These are phyloP conservation scores for Candida piceae DNA, from an alignment of 805 yeast genomes.

Conservation along the genomic window DNA sequence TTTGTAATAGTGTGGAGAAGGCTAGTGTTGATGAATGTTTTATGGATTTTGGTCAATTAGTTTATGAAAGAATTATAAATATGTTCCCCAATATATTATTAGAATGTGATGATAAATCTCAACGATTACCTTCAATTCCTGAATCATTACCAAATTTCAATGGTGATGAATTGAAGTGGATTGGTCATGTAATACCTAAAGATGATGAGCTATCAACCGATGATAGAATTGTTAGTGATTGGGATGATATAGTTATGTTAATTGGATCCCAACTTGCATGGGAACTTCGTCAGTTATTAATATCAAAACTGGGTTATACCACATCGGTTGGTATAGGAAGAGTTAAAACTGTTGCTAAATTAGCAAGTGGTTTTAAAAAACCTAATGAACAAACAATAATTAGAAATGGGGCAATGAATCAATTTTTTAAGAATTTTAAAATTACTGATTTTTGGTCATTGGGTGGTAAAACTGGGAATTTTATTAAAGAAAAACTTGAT, in stretches of 20 bases:
- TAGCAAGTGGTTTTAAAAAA: conserved; percentile 80
- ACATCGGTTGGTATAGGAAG: conserved; percentile 86
- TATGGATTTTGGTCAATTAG: conserved; percentile 70
- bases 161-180: conserved; percentile 25
- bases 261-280: conserved; percentile 60
- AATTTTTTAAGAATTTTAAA: conserved; percentile 57
- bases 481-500: background rate
- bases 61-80: conserved; percentile 39
- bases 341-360: conserved; percentile 73
- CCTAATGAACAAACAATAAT: conserved; percentile 85
- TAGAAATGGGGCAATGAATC: conserved; percentile 38
- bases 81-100: conserved; percentile 45
- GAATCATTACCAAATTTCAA: conserved; percentile 29
- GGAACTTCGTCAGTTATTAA: conserved; percentile 50
- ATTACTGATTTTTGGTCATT: conserved; percentile 79
- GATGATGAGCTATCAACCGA: conserved; percentile 17
- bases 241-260: conserved; percentile 77
- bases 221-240: conserved; percentile 36
- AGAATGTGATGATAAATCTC: conserved; percentile 18
- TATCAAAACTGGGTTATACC: conserved; percentile 61
- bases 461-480: conserved; percentile 72
- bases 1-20: conserved; percentile 74
- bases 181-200: conserved; percentile 25
- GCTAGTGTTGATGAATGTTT: conserved; percentile 96
- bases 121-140: conserved; percentile 43